Evolutionary conservation across 805 yeast genomes (phyloP), one percentile per base, ranked within the genome.

Genomic region (Kodamaea jinghongensis): DNA sequence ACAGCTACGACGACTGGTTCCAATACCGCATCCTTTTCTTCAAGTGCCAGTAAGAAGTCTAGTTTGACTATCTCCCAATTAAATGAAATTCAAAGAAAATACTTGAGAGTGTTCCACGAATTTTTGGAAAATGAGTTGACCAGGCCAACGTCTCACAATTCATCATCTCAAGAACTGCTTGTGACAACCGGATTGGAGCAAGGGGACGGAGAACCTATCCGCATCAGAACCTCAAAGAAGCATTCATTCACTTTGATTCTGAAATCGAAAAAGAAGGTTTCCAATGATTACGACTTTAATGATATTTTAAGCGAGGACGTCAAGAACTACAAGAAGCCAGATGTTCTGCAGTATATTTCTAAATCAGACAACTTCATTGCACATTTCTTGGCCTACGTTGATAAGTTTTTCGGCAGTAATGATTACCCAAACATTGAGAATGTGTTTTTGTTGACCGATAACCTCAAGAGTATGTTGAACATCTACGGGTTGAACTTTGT

Each of bases 401-500:
- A 65, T 36, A 60, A 60, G 28, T 60, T 62, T 34, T 58, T 63
- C 31, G 47, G 53, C 12, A 49, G 49, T 6, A 58, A 59, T 13
- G 51, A 52, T 3, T 35, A 34, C 13, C 48, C 55, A 7, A 51
- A 58, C 36, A 45, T 54, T 3, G 59, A 56, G 32, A 45, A 63
- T 22, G 50, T 58, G 13, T 37, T 40, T 0, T 45, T 55, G 5
- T 42, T 65, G 17, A 46, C 56, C 3, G 52, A 47, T 3, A 47
- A 58, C 15, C 41, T 65, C 12, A 51, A 53, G 23, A 49, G 46
- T 30, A 32, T 45, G 41, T 41, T 60, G 14, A 41, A 50, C 8
- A 60, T 59, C 17, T 67, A 67, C 38, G 82, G 81, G 1, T 55
- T 75, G 35, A 76, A 76, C 47, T 67, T 74, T 17, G 49, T 73